These are phyloP conservation scores for Guillardia theta DNA, from an alignment of 78 protist species.

Conservation along the genomic window DNA sequence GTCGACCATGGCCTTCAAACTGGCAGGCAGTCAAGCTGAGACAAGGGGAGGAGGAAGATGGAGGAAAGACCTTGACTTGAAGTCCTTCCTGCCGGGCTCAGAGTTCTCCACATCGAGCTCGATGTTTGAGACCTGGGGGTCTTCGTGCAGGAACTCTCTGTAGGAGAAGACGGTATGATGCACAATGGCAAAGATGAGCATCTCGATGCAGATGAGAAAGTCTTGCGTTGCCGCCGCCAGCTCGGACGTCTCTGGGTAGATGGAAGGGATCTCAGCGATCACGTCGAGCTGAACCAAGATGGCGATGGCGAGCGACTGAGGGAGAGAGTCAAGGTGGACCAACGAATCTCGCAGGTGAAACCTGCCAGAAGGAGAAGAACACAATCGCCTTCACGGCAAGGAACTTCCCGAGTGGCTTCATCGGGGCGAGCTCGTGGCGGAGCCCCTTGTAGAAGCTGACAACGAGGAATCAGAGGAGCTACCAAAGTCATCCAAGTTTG, in stretches of 20 bases:
- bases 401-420: not conserved
- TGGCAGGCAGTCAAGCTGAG: not conserved
- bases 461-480: not conserved
- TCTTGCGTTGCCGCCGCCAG: not conserved
- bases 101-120: not conserved
- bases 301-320: not conserved
- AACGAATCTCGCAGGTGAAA: too few relatives aligned
- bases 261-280: not conserved
- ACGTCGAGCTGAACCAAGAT: not conserved
- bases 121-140: not conserved
- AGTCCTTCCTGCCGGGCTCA: not conserved
- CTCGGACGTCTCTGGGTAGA: not conserved
- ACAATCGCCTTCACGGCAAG: not conserved
- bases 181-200: not conserved
- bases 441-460: not conserved
- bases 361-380: conserved; percentile 25
- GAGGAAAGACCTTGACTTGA: not conserved
- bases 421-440: not conserved
- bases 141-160: not conserved
- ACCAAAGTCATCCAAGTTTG: too few relatives aligned
- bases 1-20: not conserved
- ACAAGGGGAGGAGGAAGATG: not conserved
- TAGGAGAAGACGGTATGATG: not conserved
- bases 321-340: too few relatives aligned
- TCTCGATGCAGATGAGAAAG: conserved; percentile 17